Conservation (phyloP, 164 flowering plant species). For the Sedum album region DNA sequence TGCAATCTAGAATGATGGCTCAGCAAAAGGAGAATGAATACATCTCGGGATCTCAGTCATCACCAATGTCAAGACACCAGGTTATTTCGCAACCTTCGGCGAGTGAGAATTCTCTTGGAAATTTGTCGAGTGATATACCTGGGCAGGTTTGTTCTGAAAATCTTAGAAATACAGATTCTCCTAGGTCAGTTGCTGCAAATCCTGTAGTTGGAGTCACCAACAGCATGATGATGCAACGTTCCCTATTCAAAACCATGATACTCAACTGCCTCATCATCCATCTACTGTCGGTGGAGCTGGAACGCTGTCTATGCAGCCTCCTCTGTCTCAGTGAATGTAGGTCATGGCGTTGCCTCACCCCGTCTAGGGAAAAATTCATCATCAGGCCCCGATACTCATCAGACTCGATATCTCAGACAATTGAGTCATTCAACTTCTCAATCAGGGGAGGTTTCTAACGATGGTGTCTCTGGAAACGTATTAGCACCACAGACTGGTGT, state of each 20-base stretch:
- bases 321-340: conserved; percentile 43
- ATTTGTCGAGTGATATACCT: conserved; percentile 65
- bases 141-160: conserved; percentile 59
- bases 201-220: conserved; percentile 29
- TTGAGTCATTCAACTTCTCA: conserved; percentile 48
- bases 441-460: conserved; percentile 33
- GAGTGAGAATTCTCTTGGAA: conserved; percentile 62
- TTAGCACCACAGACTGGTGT: conserved; percentile 39
- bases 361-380: conserved; percentile 26
- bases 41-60: conserved; percentile 31
- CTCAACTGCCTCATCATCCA: conserved; percentile 45
- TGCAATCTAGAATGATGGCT: conserved; percentile 66
- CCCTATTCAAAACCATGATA: conserved; percentile 42
- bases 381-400: conserved; percentile 36
- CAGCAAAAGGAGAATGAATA: conserved; percentile 63
- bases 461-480: conserved; percentile 27
- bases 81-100: conserved; percentile 45
- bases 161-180: conserved; percentile 40
- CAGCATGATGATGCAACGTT: conserved; percentile 38
- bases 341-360: conserved; percentile 43
- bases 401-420: conserved; percentile 54
- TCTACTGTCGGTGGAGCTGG: conserved; percentile 40
- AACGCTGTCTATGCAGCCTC: conserved; percentile 48
- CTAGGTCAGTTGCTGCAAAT: conserved; percentile 37
- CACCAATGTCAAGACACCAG: conserved; percentile 53